Evolutionary conservation across 371 early-diverging fungal species (phyloP), one percentile per base, ranked within the genome.

Genomic region (Actinomucor elegans): DNA sequence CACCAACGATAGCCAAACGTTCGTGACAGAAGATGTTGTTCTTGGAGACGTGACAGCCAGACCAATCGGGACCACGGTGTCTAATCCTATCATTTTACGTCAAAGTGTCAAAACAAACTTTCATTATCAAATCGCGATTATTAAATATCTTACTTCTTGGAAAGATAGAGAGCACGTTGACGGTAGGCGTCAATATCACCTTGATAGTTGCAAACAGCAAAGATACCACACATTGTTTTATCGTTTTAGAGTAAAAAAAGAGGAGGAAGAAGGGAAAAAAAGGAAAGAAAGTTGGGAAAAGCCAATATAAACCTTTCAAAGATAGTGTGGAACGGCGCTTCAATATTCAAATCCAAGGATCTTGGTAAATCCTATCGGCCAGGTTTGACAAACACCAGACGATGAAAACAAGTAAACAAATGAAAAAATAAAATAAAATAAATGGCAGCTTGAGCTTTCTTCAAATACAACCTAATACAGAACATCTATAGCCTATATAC

Each of bases 41-140:
- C 51, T 83, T 87, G 21, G 71, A 67, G 34, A 89, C 78, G 24
- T 79, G 76, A 77, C 89, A 88, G 29, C 98, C 98, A 69, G 87
- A 90, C 94, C 95, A 95, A 77, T 97, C 96, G 29, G 98, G 98
- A 34, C 98, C 98, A 66, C 98, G 92, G 67, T 97, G 98, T 57
- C 98, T 84, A 40, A 97, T 72, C 50, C 73, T 70, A 56, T 65
- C 32, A 18, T 24, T 42, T 41, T 12, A 8, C n/a, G n/a, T n/a
- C 34, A 5, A 14, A 14, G 23, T 26, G 27, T 21, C 23, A 40
- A 15, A 5, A 21, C 4, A 37, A 15, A 38, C 23, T 26, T 24
- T 41, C 9, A 17, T n/a, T 21, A 12, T 17, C 17, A 42, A 15
- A 24, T 42, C 15, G 26, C 26, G n/a, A 26, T 8, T 27, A 26